Percentiles rank a stretch among this genome's conserved stretches.
Evolutionary conservation across 164 flowering plant genomes (phyloP).

Genomic region (Magnolia officinalis): DNA sequence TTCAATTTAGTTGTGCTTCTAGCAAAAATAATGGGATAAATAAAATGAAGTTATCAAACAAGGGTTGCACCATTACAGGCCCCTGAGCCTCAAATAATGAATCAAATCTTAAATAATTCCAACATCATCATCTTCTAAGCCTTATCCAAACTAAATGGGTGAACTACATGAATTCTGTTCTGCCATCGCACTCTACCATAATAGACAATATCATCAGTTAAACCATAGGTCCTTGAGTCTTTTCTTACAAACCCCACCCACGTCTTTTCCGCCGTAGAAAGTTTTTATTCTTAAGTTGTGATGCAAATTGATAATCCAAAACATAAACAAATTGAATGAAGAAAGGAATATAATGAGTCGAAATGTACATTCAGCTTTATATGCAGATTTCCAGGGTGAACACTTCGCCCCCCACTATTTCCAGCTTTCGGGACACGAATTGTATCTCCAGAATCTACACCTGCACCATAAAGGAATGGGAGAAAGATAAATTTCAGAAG

Average conservation of each 20-base stretch:
- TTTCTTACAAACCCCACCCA: too few species aligned
- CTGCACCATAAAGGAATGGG: constrained; percentile 24
- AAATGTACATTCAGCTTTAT: constrained; percentile 63
- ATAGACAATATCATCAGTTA: too few species aligned
- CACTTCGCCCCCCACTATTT: constrained; percentile 56
- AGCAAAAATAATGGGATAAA: neutral
- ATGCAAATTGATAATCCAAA: neutral
- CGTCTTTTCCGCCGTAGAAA: too few species aligned
- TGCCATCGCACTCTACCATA: too few species aligned
- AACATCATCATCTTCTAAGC: neutral
- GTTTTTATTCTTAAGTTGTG: too few species aligned
- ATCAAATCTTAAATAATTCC: neutral
- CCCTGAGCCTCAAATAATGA: neutral
- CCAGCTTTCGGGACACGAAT: constrained; percentile 80
- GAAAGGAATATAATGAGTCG: neutral
- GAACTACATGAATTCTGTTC: too few species aligned
- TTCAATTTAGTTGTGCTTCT: too few species aligned
- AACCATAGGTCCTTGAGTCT: too few species aligned
- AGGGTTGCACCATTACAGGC: neutral
- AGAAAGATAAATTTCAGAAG: neutral
- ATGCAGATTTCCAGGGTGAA: constrained; percentile 52
- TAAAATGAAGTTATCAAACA: neutral
- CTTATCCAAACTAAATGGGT: neutral
- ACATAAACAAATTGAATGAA: neutral
- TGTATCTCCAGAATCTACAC: constrained; percentile 85